Evolutionary conservation across 2,329 filamentous ascomycete species (phyloP).

Genomic region (Davidsoniella virescens): DNA sequence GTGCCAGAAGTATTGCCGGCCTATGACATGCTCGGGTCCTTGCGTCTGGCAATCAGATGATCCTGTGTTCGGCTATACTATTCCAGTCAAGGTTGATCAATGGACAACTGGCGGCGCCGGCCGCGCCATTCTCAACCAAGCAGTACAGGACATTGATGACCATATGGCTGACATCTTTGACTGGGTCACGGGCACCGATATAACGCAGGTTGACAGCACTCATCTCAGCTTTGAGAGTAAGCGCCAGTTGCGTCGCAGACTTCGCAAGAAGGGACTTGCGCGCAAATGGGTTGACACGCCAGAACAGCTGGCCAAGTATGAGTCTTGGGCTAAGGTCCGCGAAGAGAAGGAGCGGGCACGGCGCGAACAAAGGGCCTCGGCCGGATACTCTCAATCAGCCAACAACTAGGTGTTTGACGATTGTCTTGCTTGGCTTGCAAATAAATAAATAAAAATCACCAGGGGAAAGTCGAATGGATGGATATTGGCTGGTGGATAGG

Average conservation of each 20-base stretch:
- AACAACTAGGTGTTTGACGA: neutral
- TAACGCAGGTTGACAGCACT: slow-evolving; percentile 23
- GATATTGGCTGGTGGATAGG: too few species aligned
- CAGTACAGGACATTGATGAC: slow-evolving; percentile 30
- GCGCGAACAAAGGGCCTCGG: slow-evolving; percentile 15
- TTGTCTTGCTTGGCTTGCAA: neutral
- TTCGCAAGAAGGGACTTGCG: slow-evolving; percentile 25
- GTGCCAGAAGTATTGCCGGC: slow-evolving; percentile 38
- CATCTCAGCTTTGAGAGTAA: slow-evolving; percentile 24
- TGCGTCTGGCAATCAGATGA: slow-evolving; percentile 42
- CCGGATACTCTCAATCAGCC: slow-evolving; percentile 17
- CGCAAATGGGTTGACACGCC: slow-evolving; percentile 22
- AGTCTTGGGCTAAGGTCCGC: slow-evolving; percentile 25
- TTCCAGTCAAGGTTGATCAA: slow-evolving; percentile 46
- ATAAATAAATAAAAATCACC: too few species aligned
- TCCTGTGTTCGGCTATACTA: slow-evolving; percentile 41
- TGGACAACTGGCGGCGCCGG: slow-evolving; percentile 39
- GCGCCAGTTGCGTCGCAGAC: slow-evolving; percentile 32
- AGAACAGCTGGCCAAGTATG: slow-evolving; percentile 28
- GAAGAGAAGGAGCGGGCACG: slow-evolving; percentile 24
- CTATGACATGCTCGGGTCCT: slow-evolving; percentile 30
- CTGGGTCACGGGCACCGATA: slow-evolving; percentile 25
- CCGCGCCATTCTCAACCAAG: slow-evolving; percentile 22
- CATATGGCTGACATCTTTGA: slow-evolving; percentile 32
- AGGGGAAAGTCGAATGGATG: neutral